A percentile compares a stretch with the other conserved stretches of the same genome.
phyloP scores from a whole-genome alignment of 768 basidiomycete species.

The Mrakia gelida region DNA sequence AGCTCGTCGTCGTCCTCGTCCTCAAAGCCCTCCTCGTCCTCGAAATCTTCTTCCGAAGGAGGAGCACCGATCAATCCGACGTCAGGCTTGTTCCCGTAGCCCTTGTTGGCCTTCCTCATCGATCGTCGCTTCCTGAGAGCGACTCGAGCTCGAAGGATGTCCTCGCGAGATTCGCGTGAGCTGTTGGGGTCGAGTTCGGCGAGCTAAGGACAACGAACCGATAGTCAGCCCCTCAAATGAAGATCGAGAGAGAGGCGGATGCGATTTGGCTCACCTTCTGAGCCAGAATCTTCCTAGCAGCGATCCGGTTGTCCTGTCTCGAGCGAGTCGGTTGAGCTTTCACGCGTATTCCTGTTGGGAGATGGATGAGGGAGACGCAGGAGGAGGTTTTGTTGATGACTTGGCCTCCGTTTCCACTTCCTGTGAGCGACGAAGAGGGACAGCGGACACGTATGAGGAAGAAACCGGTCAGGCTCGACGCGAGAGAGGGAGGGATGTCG shows the following conservation, averaged over 20 bases:
- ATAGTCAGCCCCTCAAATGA: neutral
- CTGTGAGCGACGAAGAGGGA: conserved; percentile 46
- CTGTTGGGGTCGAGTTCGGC: neutral
- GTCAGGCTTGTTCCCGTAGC: neutral
- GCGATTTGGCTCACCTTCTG: conserved; percentile 56
- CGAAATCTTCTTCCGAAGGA: neutral
- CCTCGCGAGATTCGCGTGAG: neutral
- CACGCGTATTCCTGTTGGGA: conserved; percentile 80
- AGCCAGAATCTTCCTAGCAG: conserved; percentile 66
- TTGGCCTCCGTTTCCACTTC: conserved; percentile 92
- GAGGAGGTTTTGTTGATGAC: conserved; percentile 91
- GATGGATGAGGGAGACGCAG: conserved; percentile 71
- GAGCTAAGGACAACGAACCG: neutral
- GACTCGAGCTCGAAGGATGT: too few relatives aligned
- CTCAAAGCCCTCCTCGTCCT: neutral
- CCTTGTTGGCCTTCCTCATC: too few relatives aligned
- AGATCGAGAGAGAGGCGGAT: neutral
- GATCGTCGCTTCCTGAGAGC: too few relatives aligned
- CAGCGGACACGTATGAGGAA: neutral
- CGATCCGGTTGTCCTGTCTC: conserved; percentile 66
- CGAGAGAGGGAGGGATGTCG: neutral
- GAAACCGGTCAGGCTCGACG: neutral
- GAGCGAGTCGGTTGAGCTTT: conserved; percentile 86
- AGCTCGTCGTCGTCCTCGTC: neutral
- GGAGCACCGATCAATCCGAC: neutral